Conservation (phyloP, 345 rosid genomes). For the Luvunga scandens region DNA sequence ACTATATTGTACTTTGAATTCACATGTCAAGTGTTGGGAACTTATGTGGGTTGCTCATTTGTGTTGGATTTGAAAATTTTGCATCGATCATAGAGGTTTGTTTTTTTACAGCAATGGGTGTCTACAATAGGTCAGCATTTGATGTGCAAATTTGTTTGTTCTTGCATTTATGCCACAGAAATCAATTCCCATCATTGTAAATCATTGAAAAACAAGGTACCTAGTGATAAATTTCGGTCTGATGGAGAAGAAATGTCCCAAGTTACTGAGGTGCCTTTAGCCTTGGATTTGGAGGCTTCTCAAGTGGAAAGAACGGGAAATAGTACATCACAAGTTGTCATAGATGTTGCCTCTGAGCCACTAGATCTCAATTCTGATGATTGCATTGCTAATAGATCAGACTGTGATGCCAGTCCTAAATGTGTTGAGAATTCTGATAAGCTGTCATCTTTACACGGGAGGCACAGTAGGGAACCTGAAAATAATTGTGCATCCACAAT, state of each 20-base stretch:
- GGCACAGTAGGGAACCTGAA: slow-evolving; percentile 15
- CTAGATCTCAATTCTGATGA: slow-evolving; percentile 45
- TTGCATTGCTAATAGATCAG: slow-evolving; percentile 12
- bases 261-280: slow-evolving; percentile 29
- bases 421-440: slow-evolving; percentile 23
- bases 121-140: background rate
- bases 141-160: background rate
- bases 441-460: slow-evolving; percentile 23
- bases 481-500: slow-evolving; percentile 25
- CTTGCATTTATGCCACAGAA: slow-evolving; percentile 15
- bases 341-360: slow-evolving; percentile 14
- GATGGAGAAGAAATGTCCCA: slow-evolving; percentile 37
- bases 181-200: slow-evolving; percentile 23
- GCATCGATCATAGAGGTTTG: background rate
- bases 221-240: slow-evolving; percentile 15
- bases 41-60: background rate
- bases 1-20: background rate
- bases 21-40: background rate
- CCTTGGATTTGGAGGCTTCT: slow-evolving; percentile 24
- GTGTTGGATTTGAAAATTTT: background rate
- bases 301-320: slow-evolving; percentile 22
- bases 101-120: background rate
- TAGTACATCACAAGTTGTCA: slow-evolving; percentile 6
- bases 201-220: slow-evolving; percentile 21
- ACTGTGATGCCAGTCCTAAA: slow-evolving; percentile 12